These are phyloP conservation scores for Fermentozyma sake DNA, from an alignment of 1,139 yeast species.

Conservation along the genomic window DNA sequence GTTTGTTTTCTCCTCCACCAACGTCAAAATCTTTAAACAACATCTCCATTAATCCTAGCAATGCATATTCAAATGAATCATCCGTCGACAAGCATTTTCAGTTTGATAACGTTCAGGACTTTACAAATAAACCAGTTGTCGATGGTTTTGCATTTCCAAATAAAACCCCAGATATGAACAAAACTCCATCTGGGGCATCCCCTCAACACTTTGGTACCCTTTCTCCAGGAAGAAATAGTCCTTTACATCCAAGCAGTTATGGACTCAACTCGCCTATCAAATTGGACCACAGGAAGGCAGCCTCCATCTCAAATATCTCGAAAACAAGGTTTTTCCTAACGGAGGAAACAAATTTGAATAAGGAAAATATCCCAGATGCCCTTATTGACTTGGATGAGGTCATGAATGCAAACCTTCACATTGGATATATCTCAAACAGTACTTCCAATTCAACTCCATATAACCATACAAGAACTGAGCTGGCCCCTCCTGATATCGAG, in stretches of 20 bases:
- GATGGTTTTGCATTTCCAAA: slow-evolving; percentile 31
- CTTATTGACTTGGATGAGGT: slow-evolving; percentile 62
- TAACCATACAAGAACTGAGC: slow-evolving; percentile 46
- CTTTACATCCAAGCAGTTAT: neutral
- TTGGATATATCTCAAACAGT: slow-evolving; percentile 15
- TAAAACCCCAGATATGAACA: slow-evolving; percentile 14
- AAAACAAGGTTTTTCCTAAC: slow-evolving; percentile 28
- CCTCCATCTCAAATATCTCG: slow-evolving; percentile 14
- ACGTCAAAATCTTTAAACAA: slow-evolving; percentile 9
- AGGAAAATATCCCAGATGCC: slow-evolving; percentile 53
- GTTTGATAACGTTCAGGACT: slow-evolving; percentile 36
- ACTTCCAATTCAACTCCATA: slow-evolving; percentile 6
- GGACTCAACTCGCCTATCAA: slow-evolving; percentile 32
- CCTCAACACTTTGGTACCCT: neutral
- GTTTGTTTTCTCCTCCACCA: slow-evolving; percentile 28
- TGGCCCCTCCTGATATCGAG: slow-evolving; percentile 36
- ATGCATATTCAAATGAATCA: slow-evolving; percentile 10
- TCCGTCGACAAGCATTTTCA: slow-evolving; percentile 20
- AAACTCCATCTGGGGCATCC: slow-evolving; percentile 5
- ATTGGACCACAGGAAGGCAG: slow-evolving; percentile 21
- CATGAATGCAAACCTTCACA: slow-evolving; percentile 36
- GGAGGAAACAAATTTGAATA: slow-evolving; percentile 27
- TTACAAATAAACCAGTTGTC: slow-evolving; percentile 18
- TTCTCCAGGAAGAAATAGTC: no score
- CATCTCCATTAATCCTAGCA: slow-evolving; percentile 6